Conservation (phyloP, 1,284 basidiomycete genomes). For the Ustilago hordei region DNA sequence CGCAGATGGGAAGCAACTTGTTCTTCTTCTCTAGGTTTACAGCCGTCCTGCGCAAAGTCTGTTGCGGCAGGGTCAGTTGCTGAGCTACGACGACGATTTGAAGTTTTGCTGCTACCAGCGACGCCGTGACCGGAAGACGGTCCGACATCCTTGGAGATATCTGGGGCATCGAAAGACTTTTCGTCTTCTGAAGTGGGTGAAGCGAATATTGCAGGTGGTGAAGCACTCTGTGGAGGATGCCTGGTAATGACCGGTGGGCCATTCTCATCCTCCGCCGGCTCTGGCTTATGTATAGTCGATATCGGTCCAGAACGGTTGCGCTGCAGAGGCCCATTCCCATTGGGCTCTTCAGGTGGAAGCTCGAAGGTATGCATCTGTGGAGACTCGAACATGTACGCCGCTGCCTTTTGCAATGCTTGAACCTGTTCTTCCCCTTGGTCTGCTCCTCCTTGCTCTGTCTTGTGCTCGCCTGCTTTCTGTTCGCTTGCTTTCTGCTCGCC, state of each 20-base stretch:
- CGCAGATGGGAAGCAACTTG: slow-evolving; percentile 14
- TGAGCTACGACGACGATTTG: neutral
- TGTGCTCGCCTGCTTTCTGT: neutral
- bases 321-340: slow-evolving; percentile 33
- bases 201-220: slow-evolving; percentile 23
- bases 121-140: neutral
- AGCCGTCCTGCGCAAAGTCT: slow-evolving; percentile 15
- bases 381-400: slow-evolving; percentile 34
- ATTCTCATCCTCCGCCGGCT: neutral
- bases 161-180: neutral
- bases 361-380: slow-evolving; percentile 46
- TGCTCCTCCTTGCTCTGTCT: too few relatives aligned
- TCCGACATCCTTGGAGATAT: neutral
- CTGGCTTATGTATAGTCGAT: slow-evolving; percentile 24
- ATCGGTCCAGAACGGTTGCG: slow-evolving; percentile 37
- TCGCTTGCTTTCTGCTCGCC: neutral
- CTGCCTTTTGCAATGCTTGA: slow-evolving; percentile 18
- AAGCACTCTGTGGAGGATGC: slow-evolving; percentile 25
- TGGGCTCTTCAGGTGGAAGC: slow-evolving; percentile 25
- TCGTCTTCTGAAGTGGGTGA: slow-evolving; percentile 21
- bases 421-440: neutral
- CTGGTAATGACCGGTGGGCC: slow-evolving; percentile 27
- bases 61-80: neutral
- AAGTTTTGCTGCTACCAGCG: neutral
- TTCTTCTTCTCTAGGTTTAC: slow-evolving; percentile 15